Conservation (phyloP, 106 monocot genomes). For the Ottelia alismoides region DNA sequence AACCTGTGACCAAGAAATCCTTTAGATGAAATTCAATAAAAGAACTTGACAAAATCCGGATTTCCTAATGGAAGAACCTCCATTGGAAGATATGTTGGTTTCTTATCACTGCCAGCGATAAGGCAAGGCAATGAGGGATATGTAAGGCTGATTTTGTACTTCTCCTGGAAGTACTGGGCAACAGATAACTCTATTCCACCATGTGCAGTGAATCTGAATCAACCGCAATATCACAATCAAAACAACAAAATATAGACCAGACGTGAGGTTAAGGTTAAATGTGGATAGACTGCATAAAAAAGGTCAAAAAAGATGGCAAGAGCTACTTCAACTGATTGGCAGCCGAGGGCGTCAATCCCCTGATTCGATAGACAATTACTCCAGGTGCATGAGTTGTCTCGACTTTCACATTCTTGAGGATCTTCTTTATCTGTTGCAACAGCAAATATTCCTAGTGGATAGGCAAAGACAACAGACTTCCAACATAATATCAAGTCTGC, state of each 20-base stretch:
- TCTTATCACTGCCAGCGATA: slow-evolving; percentile 18
- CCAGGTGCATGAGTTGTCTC: not conserved
- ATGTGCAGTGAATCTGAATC: not conserved
- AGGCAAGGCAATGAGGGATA: slow-evolving; percentile 15
- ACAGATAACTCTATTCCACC: slow-evolving; percentile 5
- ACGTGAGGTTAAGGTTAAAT: no score
- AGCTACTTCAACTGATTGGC: not conserved
- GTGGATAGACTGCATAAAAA: no score
- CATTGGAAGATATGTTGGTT: slow-evolving; percentile 27
- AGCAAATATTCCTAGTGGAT: not conserved
- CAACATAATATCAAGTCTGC: not conserved
- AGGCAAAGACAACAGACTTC: not conserved
- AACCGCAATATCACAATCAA: no score
- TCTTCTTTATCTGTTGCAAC: slow-evolving; percentile 5
- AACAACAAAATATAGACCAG: no score
- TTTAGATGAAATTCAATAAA: not conserved
- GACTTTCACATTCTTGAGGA: slow-evolving; percentile 6
- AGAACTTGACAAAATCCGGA: not conserved
- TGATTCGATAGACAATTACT: not conserved
- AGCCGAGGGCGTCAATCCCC: not conserved
- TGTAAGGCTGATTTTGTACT: slow-evolving; percentile 6
- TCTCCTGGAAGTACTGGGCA: slow-evolving; percentile 18
- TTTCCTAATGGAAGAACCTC: slow-evolving; percentile 10
- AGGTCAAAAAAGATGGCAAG: no score
- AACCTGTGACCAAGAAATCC: slow-evolving; percentile 7